Conservation (phyloP, 2,329 filamentous ascomycete species). For the Fusarium begoniae region DNA sequence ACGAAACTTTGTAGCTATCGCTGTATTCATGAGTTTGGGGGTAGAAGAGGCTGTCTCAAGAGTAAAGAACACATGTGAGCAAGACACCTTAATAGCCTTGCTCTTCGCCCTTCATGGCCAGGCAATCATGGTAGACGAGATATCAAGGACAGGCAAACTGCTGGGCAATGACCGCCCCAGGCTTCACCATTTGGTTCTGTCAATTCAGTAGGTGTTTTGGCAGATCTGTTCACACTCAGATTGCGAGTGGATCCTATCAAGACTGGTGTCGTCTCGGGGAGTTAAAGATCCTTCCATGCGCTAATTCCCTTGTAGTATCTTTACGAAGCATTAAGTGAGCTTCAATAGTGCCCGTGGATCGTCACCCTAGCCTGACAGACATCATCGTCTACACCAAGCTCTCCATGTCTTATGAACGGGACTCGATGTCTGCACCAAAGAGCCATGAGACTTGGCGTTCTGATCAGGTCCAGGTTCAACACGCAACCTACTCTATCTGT, state of each 20-base stretch:
- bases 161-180: too few relatives aligned
- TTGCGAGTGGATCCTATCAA: not conserved
- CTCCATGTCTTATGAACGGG: not conserved
- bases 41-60: not conserved
- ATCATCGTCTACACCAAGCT: not conserved
- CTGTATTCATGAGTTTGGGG: not conserved
- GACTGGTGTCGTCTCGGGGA: not conserved
- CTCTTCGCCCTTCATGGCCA: not conserved
- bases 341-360: fast-evolving
- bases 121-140: not conserved
- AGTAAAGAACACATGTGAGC: not conserved
- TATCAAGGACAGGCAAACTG: not conserved
- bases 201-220: too few relatives aligned
- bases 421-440: not conserved
- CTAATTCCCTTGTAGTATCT: not conserved
- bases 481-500: too few relatives aligned
- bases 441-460: not conserved
- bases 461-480: not conserved
- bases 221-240: too few relatives aligned
- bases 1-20: fast-evolving
- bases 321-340: not conserved
- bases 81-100: not conserved
- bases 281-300: not conserved
- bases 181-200: too few relatives aligned
- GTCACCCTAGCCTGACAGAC: fast-evolving